Conservation (phyloP, 805 yeast genomes). For the Lipomyces mesembrius region DNA sequence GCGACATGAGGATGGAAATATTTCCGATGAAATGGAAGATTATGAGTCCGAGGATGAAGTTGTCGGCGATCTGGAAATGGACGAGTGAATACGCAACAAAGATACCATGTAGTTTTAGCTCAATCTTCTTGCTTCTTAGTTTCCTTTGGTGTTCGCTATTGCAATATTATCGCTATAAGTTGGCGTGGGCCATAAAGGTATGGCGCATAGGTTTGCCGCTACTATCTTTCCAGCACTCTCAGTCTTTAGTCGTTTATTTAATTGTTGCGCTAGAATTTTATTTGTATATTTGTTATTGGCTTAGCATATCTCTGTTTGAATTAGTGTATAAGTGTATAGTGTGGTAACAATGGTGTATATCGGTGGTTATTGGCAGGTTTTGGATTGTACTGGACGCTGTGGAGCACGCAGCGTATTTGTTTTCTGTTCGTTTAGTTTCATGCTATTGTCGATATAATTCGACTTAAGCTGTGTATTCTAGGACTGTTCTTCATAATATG, state of each 20-base stretch:
- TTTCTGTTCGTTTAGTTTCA: not conserved
- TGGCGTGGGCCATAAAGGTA: not conserved
- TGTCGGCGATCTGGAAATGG: constrained; percentile 52
- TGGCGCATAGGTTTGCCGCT: not conserved
- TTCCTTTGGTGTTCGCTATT: not conserved
- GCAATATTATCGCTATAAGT: not conserved
- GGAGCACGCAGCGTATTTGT: not conserved
- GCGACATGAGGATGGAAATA: constrained; percentile 46
- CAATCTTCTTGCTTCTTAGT: not conserved
- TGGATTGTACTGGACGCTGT: not conserved
- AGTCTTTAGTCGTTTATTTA: constrained; percentile 6
- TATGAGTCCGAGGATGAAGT: constrained; percentile 43
- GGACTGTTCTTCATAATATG: not conserved
- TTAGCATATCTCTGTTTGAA: not conserved
- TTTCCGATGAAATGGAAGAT: constrained; percentile 27
- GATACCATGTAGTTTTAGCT: constrained; percentile 2
- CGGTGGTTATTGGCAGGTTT: not conserved
- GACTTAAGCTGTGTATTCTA: not conserved
- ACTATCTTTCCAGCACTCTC: not conserved
- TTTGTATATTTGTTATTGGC: not conserved
- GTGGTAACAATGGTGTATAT: constrained; percentile 1
- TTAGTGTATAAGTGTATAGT: not conserved
- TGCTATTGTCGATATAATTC: not conserved
- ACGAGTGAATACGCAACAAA: constrained; percentile 25
- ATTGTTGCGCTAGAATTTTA: constrained; percentile 3